Evolutionary conservation across 805 yeast species (phyloP), one percentile per base, ranked within the genome.

Genomic region (Sugiyamaella marilandica): DNA sequence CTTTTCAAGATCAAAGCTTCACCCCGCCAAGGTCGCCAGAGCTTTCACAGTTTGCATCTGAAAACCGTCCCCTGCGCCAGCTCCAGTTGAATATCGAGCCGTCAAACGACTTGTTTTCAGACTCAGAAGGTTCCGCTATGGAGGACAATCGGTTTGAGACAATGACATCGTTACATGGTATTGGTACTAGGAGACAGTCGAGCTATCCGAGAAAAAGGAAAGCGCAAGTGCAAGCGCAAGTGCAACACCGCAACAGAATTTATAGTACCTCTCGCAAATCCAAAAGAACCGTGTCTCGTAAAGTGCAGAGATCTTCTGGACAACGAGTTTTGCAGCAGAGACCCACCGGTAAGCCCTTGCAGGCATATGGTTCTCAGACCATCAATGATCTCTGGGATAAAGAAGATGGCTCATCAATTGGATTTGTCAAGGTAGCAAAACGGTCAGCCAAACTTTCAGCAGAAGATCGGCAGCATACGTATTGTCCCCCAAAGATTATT

Each of bases 1-100:
- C 19, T 8, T 9, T 19, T 14, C 19, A 14, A 16, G 19, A 10
- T 35, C 41, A 35, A 11, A 13, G 41, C 41, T 9, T 35, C 10
- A 21, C 47, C 32, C 47, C 47, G 10, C 34, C 47, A 11, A n/a
- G 39, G 2, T 45, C 47, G 5, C 47, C 47, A n/a, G 13, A 10
- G 16, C 32, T 43, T 14, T 8, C 43, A 11, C 33, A 9, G 2
- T n/a, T 10, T 31, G 19, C 21, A 21, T 21, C 32, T 19, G 26
- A 21, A n/a, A 32, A 16, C 16, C 46, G 18, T 9, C 21, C n/a
- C 33, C 32, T 14, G 16, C 21, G 32, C 46, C 33, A 19, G 13
- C 21, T 7, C n/a, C 33, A 24, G 34, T 5, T 24, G 29, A 24
- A 24, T 24, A 24, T 26, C 33, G 33, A 24, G 10, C 14, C 18